These are phyloP conservation scores for Trypanosoma congolense DNA, from an alignment of 208 protist genomes.

Conservation along the genomic window DNA sequence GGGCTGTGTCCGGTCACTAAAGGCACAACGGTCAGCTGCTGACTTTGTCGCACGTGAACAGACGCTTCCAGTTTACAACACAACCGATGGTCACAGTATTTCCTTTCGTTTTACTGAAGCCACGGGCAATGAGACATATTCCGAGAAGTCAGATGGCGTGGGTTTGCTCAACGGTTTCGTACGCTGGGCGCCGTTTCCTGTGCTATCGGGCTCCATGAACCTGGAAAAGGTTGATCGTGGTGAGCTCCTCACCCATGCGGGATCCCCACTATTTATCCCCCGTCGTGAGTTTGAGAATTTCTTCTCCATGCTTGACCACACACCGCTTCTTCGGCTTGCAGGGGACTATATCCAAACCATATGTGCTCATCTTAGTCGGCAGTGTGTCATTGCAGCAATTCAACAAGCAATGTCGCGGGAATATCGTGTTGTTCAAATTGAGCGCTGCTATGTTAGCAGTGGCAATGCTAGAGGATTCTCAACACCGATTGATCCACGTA, in stretches of 20 bases:
- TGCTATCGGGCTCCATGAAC: constrained; percentile 25
- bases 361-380: constrained; percentile 25
- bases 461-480: neutral
- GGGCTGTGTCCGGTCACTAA: constrained; percentile 25
- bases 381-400: constrained; percentile 30
- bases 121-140: constrained; percentile 24
- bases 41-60: constrained; percentile 40
- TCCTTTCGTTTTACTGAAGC: constrained; percentile 37
- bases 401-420: constrained; percentile 16
- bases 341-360: constrained; percentile 19
- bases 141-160: constrained; percentile 26
- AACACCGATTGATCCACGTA: constrained; percentile 7
- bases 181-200: constrained; percentile 29
- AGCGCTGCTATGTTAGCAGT: neutral
- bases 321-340: constrained; percentile 15
- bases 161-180: constrained; percentile 33
- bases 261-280: constrained; percentile 27
- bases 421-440: constrained; percentile 18
- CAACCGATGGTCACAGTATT: constrained; percentile 18
- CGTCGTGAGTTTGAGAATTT: constrained; percentile 27
- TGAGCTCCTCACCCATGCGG: constrained; percentile 6
- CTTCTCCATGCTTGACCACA: constrained; percentile 22
- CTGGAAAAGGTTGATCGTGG: constrained; percentile 19
- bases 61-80: constrained; percentile 23
- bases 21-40: constrained; percentile 27